Evolutionary conservation across 1,284 basidiomycete species (phyloP), one percentile per base, ranked within the genome.

Genomic region (Heterobasidion annosum): DNA sequence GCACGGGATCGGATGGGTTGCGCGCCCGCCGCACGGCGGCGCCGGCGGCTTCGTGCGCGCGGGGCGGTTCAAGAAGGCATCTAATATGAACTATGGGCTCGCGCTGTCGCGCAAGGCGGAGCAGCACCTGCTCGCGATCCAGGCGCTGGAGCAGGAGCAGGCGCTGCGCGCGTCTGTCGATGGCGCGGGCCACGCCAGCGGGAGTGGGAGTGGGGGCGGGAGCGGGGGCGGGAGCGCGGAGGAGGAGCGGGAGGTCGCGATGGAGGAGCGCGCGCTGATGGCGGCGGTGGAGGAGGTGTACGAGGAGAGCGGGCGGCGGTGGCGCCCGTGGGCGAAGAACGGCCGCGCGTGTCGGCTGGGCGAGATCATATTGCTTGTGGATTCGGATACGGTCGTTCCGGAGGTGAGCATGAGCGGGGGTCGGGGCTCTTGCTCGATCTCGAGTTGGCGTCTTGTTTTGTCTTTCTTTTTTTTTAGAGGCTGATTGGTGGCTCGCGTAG

Each of bases 51-150:
- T 83, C 72, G 76, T 81, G 54, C 87, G 92, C 53, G 85, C 88
- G n/a, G 92, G 92, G 57, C 82, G 89, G 34, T 93, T 93, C 76
- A 93, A 93, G 76, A 93, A 93, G 69, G 90, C 89, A 0, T 85
- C 83, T 0, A 93, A 94, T 69, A 89, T 93, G 86, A 94, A 94
- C 69, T 92, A 90, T 66, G 89, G 79, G 1, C 78, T 90, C 34
- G 73, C 74, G 47, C 73, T 93, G 6, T 89, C 86, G 15, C 69
- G 92, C 45, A 79, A 80, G 57, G 77, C 89, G 62, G 91, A 94
- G 69, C 81, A 82, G 64, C 80, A 89, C 61, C 78, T 92, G 7
- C 52, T 37, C 12, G 55, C 48, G 40, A 47, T 59, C 33, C 63
- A 71, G 49, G 65, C 66, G 54, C 65, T 68, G 43, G 56, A 58